Evolutionary conservation across 2,329 filamentous ascomycete species (phyloP), one percentile per base, ranked within the genome.

Genomic region (Didymella glomerata): DNA sequence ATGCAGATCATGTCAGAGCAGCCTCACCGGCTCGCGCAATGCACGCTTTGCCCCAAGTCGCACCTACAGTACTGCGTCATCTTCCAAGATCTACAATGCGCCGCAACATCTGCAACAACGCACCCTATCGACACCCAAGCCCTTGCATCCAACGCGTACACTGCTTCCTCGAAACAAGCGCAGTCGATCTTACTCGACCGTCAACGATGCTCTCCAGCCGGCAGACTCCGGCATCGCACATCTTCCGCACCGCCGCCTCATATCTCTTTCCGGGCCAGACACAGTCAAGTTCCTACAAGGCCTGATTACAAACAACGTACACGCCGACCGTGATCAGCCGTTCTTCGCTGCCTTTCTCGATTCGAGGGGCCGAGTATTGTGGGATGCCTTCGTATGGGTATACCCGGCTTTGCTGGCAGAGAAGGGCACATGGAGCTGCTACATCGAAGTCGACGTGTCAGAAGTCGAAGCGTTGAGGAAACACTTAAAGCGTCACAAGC

Each of bases 331-430:
- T 14, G 55, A 67, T 8, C 62, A 78, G 2, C 76, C 72, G 0
- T 76, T 74, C 56, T 98, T 96, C 78, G 84, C 90, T 7, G 92
- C 88, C 0, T 97, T 99, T 71, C 83, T 99, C 41, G 96, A 90
- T 66, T 92, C 94, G 8, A 77, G 78, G 32, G 95, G 95, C 41
- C 86, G 93, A 57, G 85, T 99, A 10, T 81, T 97, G 42, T 86
- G 94, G 80, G 95, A 99, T 79, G 90, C 93, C 51, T 96, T 98
- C 77, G 83, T 99, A 47, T 97, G 97, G 81, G 66, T 68, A 32
- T 71, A 65, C 54, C 67, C 70, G 7, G 60, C 64, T 32, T 54
- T 69, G 25, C 48, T 63, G 4, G 66, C 63, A 27, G 61, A 65
- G 30, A 65, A 76, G 27, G 65, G 54, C 22, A 79, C 82, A n/a